phyloP scores from a whole-genome alignment of 768 basidiomycete species.

The Phaeotremella fagi region DNA sequence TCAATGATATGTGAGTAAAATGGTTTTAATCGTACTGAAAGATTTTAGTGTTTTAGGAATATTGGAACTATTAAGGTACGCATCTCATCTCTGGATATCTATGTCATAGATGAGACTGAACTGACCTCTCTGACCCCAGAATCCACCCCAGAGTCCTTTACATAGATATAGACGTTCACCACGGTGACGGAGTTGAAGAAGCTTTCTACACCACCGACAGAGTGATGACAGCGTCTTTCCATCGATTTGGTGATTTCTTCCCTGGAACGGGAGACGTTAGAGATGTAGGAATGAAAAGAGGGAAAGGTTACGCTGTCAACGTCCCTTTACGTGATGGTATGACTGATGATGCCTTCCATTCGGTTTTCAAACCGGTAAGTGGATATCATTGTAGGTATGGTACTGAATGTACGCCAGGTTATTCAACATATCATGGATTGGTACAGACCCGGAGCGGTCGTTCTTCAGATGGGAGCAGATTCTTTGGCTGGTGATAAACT shows the following conservation, averaged over 20 bases:
- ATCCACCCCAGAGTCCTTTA: constrained; percentile 76
- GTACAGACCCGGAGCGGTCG: constrained; percentile 77
- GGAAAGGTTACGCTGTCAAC: constrained; percentile 85
- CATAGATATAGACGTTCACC: constrained; percentile 97
- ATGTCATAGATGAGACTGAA: neutral
- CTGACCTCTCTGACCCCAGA: constrained; percentile 13
- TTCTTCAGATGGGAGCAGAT: constrained; percentile 94
- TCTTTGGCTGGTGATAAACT: constrained; percentile 92
- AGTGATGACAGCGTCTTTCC: constrained; percentile 95
- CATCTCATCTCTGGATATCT: neutral
- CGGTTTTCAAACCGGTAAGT: constrained; percentile 87
- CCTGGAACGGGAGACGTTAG: constrained; percentile 77
- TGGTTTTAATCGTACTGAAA: constrained; percentile 3
- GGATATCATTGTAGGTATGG: neutral
- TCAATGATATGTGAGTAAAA: constrained; percentile 59
- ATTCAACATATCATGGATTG: constrained; percentile 79
- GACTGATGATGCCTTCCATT: constrained; percentile 77
- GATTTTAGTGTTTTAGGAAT: constrained; percentile 82
- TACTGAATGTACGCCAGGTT: constrained; percentile 55
- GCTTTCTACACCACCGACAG: constrained; percentile 96
- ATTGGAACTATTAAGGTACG: constrained; percentile 75
- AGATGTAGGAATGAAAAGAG: constrained; percentile 70
- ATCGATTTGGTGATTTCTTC: constrained; percentile 95
- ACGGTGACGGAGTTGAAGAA: constrained; percentile 98
- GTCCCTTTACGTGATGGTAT: constrained; percentile 92